Conservation (phyloP, 2,329 filamentous ascomycete genomes). For the Zymoseptoria brevis region DNA sequence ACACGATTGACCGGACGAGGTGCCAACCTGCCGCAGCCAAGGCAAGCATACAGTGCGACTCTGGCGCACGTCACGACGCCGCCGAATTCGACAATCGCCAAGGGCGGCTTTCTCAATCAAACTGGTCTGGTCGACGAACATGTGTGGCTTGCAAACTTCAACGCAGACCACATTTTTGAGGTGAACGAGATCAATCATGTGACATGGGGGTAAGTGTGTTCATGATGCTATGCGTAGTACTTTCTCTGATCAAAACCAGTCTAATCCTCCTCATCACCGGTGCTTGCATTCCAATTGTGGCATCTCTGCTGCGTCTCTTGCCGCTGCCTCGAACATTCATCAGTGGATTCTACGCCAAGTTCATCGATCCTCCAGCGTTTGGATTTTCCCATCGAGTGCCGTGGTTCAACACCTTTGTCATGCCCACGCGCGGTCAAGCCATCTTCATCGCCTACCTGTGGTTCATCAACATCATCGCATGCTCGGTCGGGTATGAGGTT, state of each 20-base stretch:
- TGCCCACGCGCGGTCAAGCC: slow-evolving; percentile 22
- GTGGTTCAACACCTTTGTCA: slow-evolving; percentile 8
- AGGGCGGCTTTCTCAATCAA: slow-evolving; percentile 21
- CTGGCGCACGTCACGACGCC: slow-evolving; percentile 20
- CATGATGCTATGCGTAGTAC: background rate
- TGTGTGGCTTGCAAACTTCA: slow-evolving; percentile 23
- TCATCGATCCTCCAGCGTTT: slow-evolving; percentile 13
- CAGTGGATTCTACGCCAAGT: slow-evolving; percentile 9
- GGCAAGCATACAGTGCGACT: slow-evolving; percentile 21
- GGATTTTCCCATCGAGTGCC: slow-evolving; percentile 1
- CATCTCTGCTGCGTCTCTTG: slow-evolving; percentile 13
- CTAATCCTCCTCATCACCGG: slow-evolving; percentile 17
- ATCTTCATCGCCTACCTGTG: slow-evolving; percentile 25
- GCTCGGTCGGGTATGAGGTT: slow-evolving; percentile 17
- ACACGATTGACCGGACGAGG: slow-evolving; percentile 12
- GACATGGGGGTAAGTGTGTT: background rate
- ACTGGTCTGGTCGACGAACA: slow-evolving; percentile 27
- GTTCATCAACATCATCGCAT: slow-evolving; percentile 27
- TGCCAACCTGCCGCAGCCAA: slow-evolving; percentile 12
- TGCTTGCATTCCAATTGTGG: slow-evolving; percentile 12
- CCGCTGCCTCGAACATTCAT: slow-evolving; percentile 8
- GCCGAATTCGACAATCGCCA: slow-evolving; percentile 11
- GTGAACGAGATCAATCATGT: slow-evolving; percentile 25
- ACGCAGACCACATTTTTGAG: slow-evolving; percentile 25
- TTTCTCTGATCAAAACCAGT: slow-evolving; percentile 5